Conservation (phyloP, 2,329 filamentous ascomycete species). For the Byssoonygena ceratinophila region DNA sequence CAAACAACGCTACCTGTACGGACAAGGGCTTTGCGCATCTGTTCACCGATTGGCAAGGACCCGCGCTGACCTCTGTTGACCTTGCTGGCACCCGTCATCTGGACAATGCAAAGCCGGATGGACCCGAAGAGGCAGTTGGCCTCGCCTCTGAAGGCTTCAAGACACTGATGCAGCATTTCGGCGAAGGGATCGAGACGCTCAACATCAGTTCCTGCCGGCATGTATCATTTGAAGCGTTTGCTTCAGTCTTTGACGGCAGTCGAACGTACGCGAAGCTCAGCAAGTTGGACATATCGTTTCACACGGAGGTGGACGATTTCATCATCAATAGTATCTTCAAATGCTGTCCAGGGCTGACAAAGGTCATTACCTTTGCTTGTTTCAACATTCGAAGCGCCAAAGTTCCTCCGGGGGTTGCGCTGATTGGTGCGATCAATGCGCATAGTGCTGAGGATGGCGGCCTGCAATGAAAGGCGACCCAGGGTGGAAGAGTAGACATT, state of each 20-base stretch:
- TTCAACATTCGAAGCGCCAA: conserved; percentile 48
- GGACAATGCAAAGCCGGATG: conserved; percentile 58
- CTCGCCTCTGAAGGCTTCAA: conserved; percentile 65
- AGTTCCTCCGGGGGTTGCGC: conserved; percentile 47
- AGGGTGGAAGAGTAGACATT: too few species aligned
- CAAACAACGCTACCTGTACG: conserved; percentile 62
- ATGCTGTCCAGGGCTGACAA: conserved; percentile 40
- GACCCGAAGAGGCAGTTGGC: conserved; percentile 49
- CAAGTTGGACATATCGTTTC: conserved; percentile 67
- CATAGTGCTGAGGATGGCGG: conserved; percentile 24
- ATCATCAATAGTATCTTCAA: conserved; percentile 37
- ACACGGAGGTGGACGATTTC: conserved; percentile 36
- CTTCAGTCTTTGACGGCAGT: conserved; percentile 55
- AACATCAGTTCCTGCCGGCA: conserved; percentile 79
- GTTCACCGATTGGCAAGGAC: conserved; percentile 67
- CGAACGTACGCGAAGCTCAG: conserved; percentile 46
- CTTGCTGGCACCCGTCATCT: conserved; percentile 67
- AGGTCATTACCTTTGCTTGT: conserved; percentile 53
- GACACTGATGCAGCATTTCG: conserved; percentile 77
- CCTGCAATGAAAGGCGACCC: background rate
- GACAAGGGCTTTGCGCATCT: conserved; percentile 63
- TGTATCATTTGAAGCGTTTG: conserved; percentile 61
- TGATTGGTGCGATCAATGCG: conserved; percentile 51
- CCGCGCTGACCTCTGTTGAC: conserved; percentile 59
- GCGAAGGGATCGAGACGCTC: conserved; percentile 51